These are phyloP conservation scores for Colletotrichum sp. DNA, from an alignment of 2,329 filamentous ascomycete genomes.

Conservation along the genomic window DNA sequence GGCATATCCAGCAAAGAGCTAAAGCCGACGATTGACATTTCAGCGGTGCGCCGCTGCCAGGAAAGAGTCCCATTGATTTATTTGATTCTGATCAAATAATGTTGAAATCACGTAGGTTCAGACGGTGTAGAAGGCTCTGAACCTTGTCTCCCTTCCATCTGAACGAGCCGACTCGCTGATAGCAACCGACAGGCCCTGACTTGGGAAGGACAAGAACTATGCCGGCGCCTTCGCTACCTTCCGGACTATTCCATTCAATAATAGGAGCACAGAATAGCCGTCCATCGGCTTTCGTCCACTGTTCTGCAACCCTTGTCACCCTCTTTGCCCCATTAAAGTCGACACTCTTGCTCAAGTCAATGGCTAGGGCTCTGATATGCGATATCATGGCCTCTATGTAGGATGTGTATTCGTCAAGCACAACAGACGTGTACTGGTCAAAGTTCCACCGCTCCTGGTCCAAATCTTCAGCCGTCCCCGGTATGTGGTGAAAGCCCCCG, in stretches of 20 bases:
- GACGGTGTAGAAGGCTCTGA: background rate
- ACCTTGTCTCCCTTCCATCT: background rate
- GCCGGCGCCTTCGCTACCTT: background rate
- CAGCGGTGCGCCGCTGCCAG: background rate
- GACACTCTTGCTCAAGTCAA: background rate
- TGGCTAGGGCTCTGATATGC: background rate
- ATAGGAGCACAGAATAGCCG: background rate
- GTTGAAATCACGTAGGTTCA: background rate
- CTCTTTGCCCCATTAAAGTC: background rate
- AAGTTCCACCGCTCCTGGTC: background rate
- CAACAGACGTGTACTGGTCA: background rate
- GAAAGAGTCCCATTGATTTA: background rate
- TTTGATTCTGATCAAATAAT: background rate
- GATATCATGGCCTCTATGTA: background rate
- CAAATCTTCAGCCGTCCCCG: background rate
- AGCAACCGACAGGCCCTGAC: background rate
- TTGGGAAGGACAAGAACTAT: background rate
- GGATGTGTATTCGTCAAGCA: background rate
- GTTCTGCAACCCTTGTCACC: background rate
- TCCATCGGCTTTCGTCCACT: background rate
- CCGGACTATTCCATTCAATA: background rate
- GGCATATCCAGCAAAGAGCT: background rate
- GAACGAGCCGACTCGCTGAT: background rate
- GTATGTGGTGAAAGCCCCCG: background rate
- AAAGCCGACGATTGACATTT: background rate